Evolutionary conservation across 352 stramenopile species (phyloP), one percentile per base, ranked within the genome.

Genomic region (Aphanomyces stellatus): DNA sequence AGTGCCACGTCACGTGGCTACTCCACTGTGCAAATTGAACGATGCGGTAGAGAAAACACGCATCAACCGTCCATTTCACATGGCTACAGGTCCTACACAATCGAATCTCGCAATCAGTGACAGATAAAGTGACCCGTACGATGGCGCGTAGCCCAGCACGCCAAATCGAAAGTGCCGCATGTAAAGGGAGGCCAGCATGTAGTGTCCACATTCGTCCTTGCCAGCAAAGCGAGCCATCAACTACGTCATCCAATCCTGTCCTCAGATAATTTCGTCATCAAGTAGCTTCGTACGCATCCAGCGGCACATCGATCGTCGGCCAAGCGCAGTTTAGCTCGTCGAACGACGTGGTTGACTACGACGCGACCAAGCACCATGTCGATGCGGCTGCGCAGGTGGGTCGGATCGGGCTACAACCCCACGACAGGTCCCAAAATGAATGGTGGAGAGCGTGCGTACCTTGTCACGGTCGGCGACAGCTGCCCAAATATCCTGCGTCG

Each of bases 231-330:
- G 27, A 24, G 27, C 28, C 4, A 60, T 17, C 11, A 15, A 22
- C 51, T 60, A 60, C 17, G 24, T 4, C 49, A 3, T 19, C 6
- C 10, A n/a, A 17, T 43, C 37, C 8, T 43, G 37, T 17, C 8
- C 37, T 8, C 8, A 17, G 8, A 17, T 8, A 17, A 22, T 22
- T 1, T 25, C 17, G 43, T 13, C 3, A 17, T 25, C 11, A 8
- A 53, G 43, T 60, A 10, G 24, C 2, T 53, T 53, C 15, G 30
- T 65, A 65, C 59, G 27, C 60, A 30, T 25, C 60, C 60, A 43
- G 0, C 40, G 17, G 6, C 41, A 37, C 7, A 40, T 10, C 11
- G 8, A 3, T 22, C 35, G 22, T 59, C 60, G 8, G 5, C 17
- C n/a, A 5, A 5, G n/a, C 57, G 60, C n/a, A 67, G n/a, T 46